These are phyloP conservation scores for Trichoderma lentiforme DNA, from an alignment of 2,329 filamentous ascomycete species.

Conservation along the genomic window DNA sequence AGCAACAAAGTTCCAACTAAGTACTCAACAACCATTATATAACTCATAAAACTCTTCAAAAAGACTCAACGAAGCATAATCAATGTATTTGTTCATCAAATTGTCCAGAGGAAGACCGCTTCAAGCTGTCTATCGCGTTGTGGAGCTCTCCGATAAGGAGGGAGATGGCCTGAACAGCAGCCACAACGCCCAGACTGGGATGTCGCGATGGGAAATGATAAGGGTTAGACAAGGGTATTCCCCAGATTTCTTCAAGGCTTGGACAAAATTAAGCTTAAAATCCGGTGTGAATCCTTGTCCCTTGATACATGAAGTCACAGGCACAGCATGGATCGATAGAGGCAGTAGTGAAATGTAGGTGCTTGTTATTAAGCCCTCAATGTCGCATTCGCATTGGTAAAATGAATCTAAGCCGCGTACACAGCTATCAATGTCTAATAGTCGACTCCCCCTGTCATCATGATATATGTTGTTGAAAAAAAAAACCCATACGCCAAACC, in stretches of 20 bases:
- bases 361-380: not conserved
- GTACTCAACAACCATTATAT: not conserved
- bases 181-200: not conserved
- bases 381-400: not conserved
- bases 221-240: not conserved
- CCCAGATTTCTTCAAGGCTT: not conserved
- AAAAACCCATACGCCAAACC: constrained; percentile 1
- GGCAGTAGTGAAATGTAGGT: not conserved
- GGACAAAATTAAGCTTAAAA: not conserved
- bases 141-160: not conserved
- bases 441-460: not conserved
- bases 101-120: not conserved
- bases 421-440: not conserved
- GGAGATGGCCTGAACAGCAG: not conserved
- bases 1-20: not conserved
- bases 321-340: not conserved
- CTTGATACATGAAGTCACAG: not conserved
- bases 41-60: not conserved
- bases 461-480: not conserved
- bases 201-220: not conserved
- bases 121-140: not conserved
- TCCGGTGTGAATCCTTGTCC: not conserved
- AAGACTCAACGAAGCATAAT: not conserved
- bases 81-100: not conserved
- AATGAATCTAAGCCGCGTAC: not conserved